phyloP scores from a whole-genome alignment of 768 basidiomycete species.

The Boletus bicolor region DNA sequence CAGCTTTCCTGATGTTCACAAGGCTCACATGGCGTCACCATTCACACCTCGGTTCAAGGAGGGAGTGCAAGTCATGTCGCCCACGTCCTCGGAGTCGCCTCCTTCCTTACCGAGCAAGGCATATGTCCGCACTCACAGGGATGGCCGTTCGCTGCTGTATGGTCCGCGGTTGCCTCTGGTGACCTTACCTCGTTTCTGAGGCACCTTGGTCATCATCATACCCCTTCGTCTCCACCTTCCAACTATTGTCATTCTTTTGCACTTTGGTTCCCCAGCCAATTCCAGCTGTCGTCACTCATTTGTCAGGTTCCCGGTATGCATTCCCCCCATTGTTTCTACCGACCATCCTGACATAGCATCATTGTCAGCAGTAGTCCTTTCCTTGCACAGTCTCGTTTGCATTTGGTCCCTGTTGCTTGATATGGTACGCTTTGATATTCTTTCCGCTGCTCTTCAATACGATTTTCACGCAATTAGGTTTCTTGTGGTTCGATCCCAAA shows the following conservation, averaged over 20 bases:
- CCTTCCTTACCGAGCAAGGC: conserved; percentile 1
- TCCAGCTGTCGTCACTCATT: conserved; percentile 18
- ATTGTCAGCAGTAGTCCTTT: not conserved
- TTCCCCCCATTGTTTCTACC: not conserved
- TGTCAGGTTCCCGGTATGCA: conserved; percentile 1
- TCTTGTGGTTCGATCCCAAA: conserved; percentile 1
- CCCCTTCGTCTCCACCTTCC: not conserved
- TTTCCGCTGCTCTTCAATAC: not conserved
- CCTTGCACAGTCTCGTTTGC: not conserved
- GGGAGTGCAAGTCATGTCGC: not conserved
- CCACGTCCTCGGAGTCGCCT: not conserved
- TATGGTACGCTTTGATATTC: conserved; percentile 1
- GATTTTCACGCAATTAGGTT: not conserved
- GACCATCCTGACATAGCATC: not conserved
- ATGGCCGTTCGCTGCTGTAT: not conserved
- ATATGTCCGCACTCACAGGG: not conserved
- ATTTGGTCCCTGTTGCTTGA: not conserved
- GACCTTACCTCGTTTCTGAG: conserved; percentile 2
- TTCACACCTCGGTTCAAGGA: not conserved
- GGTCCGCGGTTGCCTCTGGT: not conserved
- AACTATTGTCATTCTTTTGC: conserved; percentile 20
- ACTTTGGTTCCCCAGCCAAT: not conserved
- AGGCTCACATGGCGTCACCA: not conserved
- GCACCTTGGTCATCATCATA: not conserved
- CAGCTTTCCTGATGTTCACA: not conserved